Percentiles rank a stretch among this genome's conserved stretches.
phyloP scores from a whole-genome alignment of 2,329 filamentous ascomycete species.

The Lachnellula suecica region DNA sequence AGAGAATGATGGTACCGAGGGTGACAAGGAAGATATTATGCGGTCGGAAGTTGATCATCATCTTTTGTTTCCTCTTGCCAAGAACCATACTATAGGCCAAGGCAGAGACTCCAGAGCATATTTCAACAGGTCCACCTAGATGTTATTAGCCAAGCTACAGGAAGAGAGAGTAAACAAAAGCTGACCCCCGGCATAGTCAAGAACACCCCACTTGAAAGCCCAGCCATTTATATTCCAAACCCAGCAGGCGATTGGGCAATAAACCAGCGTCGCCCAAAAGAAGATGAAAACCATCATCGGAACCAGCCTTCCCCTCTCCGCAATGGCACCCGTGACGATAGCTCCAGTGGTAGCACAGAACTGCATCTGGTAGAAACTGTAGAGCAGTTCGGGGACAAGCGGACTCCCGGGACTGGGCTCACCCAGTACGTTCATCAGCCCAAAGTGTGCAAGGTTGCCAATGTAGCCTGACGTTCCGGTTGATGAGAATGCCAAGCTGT shows the following conservation, averaged over 20 bases:
- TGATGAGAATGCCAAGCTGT: conserved; percentile 55
- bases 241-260: conserved; percentile 96
- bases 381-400: conserved; percentile 79
- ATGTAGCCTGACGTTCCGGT: conserved; percentile 58
- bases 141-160: neutral
- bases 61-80: conserved; percentile 93
- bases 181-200: conserved; percentile 87
- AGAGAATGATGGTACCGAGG: conserved; percentile 90
- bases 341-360: conserved; percentile 91
- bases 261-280: conserved; percentile 94
- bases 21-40: conserved; percentile 98
- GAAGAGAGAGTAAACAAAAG: neutral
- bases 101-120: conserved; percentile 87
- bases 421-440: conserved; percentile 73
- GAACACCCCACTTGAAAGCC: conserved; percentile 84
- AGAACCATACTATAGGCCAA: conserved; percentile 95
- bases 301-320: conserved; percentile 88
- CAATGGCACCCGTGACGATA: conserved; percentile 87
- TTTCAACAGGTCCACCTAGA: conserved; percentile 79
- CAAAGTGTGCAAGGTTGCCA: conserved; percentile 77
- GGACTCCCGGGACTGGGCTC: conserved; percentile 71
- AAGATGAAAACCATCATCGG: conserved; percentile 94
- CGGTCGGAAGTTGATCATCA: conserved; percentile 99
- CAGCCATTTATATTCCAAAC: conserved; percentile 93
- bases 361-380: conserved; percentile 90